Percentiles rank a stretch among this genome's conserved stretches.
Conservation (phyloP, 306 rosid genomes). For the Arachis hypogaea region DNA sequence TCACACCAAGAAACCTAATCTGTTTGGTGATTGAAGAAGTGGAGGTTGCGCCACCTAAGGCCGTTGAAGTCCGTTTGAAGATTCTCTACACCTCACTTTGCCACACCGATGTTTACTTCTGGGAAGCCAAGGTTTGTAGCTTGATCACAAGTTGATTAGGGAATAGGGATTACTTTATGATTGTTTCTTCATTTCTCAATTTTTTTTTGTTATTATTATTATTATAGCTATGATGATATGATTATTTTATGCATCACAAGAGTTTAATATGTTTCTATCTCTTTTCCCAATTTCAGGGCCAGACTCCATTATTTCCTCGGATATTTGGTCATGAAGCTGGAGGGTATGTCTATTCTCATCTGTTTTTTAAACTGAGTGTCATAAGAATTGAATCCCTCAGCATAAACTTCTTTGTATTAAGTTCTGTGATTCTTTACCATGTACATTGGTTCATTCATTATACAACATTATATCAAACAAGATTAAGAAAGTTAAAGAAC, state of each 20-base stretch:
- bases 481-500: not conserved
- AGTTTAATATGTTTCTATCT: conserved; percentile 6
- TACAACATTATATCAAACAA: not conserved
- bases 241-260: not conserved
- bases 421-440: not conserved
- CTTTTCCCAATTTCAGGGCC: conserved; percentile 60
- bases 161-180: not conserved
- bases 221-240: not conserved
- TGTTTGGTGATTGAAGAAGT: conserved; percentile 53
- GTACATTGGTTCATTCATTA: not conserved
- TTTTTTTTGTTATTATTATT: not conserved
- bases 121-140: conserved; percentile 54
- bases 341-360: conserved; percentile 55
- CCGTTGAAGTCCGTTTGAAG: conserved; percentile 59
- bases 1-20: conserved; percentile 70
- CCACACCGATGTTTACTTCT: conserved; percentile 60
- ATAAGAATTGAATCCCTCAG: not conserved
- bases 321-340: conserved; percentile 96
- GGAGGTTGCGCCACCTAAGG: conserved; percentile 59
- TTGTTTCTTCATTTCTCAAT: not conserved
- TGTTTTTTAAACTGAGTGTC: too few species aligned
- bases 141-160: not conserved
- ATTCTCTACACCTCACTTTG: conserved; percentile 61
- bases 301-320: conserved; percentile 85
- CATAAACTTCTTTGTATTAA: not conserved